Percentiles rank a stretch among this genome's conserved stretches.
phyloP scores from a whole-genome alignment of 306 rosid species.

The Fragaria nilgerrensis region DNA sequence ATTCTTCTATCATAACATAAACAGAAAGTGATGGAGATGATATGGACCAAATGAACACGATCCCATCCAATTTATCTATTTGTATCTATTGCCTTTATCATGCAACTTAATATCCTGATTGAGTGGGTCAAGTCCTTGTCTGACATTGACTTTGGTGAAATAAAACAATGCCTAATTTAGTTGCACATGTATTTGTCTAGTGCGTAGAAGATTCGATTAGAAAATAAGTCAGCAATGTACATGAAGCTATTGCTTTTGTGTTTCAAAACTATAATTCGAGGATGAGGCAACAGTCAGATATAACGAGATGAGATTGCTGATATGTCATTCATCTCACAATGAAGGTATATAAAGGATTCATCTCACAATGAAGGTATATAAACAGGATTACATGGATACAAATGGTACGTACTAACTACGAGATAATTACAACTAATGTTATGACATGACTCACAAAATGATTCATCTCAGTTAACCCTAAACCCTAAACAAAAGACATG shows the following conservation, averaged over 20 bases:
- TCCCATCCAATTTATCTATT: neutral
- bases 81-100: neutral
- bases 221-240: neutral
- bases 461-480: too few species aligned
- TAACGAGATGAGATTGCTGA: too few species aligned
- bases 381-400: too few species aligned
- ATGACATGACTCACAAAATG: too few species aligned
- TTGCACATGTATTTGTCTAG: conserved; percentile 4
- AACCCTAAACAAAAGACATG: neutral
- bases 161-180: neutral
- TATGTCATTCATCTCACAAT: too few species aligned
- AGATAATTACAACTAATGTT: too few species aligned
- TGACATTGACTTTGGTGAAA: neutral
- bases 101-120: neutral
- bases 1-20: neutral
- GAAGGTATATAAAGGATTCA: too few species aligned
- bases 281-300: neutral
- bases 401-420: too few species aligned
- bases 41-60: neutral
- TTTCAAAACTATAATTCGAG: neutral
- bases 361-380: too few species aligned
- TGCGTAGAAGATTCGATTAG: neutral
- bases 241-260: neutral
- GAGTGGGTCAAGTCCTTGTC: neutral
- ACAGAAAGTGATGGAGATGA: neutral